Evolutionary conservation across 2,329 filamentous ascomycete species (phyloP).

Genomic region (Conoideocrella luteorostrata): DNA sequence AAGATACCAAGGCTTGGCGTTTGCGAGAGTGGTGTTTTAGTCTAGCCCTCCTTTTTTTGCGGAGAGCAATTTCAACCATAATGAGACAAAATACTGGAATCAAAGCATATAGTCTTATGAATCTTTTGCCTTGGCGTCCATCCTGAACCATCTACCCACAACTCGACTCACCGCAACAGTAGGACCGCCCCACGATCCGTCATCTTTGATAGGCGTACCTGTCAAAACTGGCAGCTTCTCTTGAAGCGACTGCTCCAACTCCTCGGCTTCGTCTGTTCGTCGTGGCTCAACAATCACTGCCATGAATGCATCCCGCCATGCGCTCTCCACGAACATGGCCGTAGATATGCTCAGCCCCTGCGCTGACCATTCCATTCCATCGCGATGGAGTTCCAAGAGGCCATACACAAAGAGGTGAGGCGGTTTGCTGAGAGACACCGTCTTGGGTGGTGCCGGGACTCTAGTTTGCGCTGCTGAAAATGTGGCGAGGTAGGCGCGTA

Average conservation of each 20-base stretch:
- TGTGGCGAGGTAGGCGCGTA: conserved; percentile 68
- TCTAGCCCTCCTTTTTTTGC: neutral
- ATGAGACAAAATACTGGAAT: neutral
- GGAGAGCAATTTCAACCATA: neutral
- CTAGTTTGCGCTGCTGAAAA: conserved; percentile 34
- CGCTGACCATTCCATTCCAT: conserved; percentile 67
- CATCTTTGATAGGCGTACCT: conserved; percentile 44
- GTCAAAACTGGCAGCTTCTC: conserved; percentile 57
- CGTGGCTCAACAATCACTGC: conserved; percentile 43
- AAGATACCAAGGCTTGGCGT: conserved; percentile 37
- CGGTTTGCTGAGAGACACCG: conserved; percentile 8
- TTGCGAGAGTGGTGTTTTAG: conserved; percentile 13
- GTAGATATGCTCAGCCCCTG: conserved; percentile 62
- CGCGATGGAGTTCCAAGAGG: conserved; percentile 57
- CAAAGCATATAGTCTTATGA: neutral
- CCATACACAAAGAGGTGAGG: conserved; percentile 58
- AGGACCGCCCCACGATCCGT: conserved; percentile 50
- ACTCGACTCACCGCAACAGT: conserved; percentile 52
- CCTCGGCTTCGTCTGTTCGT: conserved; percentile 19
- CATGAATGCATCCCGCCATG: conserved; percentile 35
- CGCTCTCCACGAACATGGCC: conserved; percentile 57
- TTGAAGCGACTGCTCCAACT: conserved; percentile 34
- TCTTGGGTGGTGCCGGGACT: conserved; percentile 28
- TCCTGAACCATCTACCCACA: conserved; percentile 58
- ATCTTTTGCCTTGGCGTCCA: neutral